Base-by-base conservation (phyloP, 225 moss, liverwort and hornwort genomes). In the Physcomitrium patens region DNA sequence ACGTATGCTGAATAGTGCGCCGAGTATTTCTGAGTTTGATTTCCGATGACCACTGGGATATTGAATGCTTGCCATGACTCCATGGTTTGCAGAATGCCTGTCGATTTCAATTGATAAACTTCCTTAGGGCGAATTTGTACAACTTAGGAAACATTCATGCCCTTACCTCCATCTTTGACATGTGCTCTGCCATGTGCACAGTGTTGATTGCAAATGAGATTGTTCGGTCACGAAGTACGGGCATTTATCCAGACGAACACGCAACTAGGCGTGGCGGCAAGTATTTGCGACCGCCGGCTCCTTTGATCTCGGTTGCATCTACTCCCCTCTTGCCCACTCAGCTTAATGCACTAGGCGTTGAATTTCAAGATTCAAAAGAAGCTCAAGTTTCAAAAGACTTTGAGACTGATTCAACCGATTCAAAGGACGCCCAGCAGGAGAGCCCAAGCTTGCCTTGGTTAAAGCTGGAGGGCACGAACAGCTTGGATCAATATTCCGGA, bases 181-280 rank as follows among this genome's bases (percentile, higher is more conserved):
- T 55, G 24, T 65, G 50, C 70, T 54, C 56, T 78, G 50, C 59
- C 68, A 26, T 75, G 46, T 53, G 24, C 73, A 74, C 74, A 87
- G 87, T 70, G 67, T 67, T 78, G 61, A 82, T 61, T 64, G 81
- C 79, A 0, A 86, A 76, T 61, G 76, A 72, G 70, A 74, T 71
- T 68, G 73, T 68, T 76, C 78, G 67, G 65, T 78, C 75, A 50
- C 79, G 71, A 67, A 70, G 79, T 57, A 60, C 31, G 50, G 71
- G 64, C 26, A 68, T 77, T 15, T 42, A 41, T 62, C 49, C 52
- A 58, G 66, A 79, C 37, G 81, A 86, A 53, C 46, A 71, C 46
- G 84, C 65, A 66, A 31, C 60, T 26, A 68, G 47, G n/a, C 23
- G 53, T 12, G 71, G 52, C 42, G 49, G 19, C 54, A 85, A 78